phyloP scores from a whole-genome alignment of 495 filamentous ascomycete species.

The Cryomyces antarcticus region DNA sequence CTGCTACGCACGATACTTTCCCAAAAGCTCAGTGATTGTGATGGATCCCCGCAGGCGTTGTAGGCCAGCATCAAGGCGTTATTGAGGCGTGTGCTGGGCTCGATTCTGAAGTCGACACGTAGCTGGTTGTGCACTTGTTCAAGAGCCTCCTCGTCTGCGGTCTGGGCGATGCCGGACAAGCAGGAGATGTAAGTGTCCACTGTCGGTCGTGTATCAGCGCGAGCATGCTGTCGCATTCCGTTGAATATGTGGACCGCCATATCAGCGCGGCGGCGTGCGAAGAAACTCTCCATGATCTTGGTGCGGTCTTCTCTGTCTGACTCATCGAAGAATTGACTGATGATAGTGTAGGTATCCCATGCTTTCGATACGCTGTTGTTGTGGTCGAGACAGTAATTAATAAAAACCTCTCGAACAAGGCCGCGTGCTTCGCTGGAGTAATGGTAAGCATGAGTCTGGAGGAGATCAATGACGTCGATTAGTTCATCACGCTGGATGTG shows the following conservation, averaged over 20 bases:
- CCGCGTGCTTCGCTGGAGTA: conserved; percentile 44
- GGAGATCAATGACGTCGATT: conserved; percentile 54
- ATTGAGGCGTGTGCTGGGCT: conserved; percentile 50
- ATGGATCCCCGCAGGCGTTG: conserved; percentile 37
- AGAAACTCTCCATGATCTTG: conserved; percentile 66
- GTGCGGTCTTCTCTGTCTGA: conserved; percentile 37
- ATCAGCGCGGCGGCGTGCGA: conserved; percentile 50
- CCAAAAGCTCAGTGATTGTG: conserved; percentile 58
- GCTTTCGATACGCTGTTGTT: conserved; percentile 35
- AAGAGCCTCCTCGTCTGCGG: conserved; percentile 40
- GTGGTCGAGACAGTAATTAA: conserved; percentile 41
- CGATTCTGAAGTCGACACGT: conserved; percentile 65
- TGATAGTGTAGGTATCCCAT: conserved; percentile 68
- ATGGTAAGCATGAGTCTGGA: conserved; percentile 43
- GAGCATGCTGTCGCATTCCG: conserved; percentile 58
- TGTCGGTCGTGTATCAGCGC: conserved; percentile 35
- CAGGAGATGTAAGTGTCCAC: conserved; percentile 54
- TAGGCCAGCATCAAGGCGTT: conserved; percentile 82
- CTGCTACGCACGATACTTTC: conserved; percentile 49
- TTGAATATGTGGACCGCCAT: conserved; percentile 72
- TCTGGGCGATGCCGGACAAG: conserved; percentile 48
- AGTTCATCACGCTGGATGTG: conserved; percentile 55
- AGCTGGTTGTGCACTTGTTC: conserved; percentile 72
- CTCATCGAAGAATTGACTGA: conserved; percentile 64
- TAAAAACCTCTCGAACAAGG: conserved; percentile 38